Conservation (phyloP, 2,329 filamentous ascomycete species). For the Colletotrichum horii region DNA sequence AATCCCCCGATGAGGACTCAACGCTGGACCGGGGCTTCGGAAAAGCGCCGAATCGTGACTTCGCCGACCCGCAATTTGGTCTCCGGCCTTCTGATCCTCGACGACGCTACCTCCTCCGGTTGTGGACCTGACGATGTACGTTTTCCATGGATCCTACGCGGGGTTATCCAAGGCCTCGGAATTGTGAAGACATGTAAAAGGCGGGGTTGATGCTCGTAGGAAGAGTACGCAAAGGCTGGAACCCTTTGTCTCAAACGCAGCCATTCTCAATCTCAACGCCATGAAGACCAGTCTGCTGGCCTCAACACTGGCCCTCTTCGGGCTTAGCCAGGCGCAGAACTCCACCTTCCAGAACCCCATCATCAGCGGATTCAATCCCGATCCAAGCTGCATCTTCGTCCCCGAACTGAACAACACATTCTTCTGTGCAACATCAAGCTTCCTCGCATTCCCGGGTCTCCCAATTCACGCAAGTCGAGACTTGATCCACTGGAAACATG, state of each 20-base stretch:
- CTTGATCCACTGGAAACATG: slow-evolving; percentile 52
- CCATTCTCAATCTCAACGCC: accelerated
- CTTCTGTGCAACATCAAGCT: slow-evolving; percentile 57
- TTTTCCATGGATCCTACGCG: neutral
- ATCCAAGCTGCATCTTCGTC: slow-evolving; percentile 50
- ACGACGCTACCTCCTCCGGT: accelerated
- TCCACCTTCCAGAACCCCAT: slow-evolving; percentile 46
- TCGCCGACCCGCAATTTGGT: neutral
- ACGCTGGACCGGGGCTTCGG: neutral
- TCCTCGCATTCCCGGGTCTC: slow-evolving; percentile 56
- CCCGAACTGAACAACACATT: slow-evolving; percentile 46
- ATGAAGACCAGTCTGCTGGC: neutral
- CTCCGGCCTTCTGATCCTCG: neutral
- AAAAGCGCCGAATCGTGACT: neutral
- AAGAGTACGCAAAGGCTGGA: neutral
- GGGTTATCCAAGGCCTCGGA: neutral
- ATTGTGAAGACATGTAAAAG: neutral
- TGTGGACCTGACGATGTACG: neutral
- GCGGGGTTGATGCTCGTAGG: neutral
- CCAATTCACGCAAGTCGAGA: slow-evolving; percentile 59
- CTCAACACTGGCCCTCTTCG: neutral
- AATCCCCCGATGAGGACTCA: neutral
- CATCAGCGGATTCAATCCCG: slow-evolving; percentile 54
- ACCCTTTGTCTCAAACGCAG: neutral
- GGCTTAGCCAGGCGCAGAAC: slow-evolving; percentile 17